Percentiles rank a stretch among this genome's conserved stretches.
These are phyloP conservation scores for Plasmopara muralis DNA, from an alignment of 352 stramenopile species.

Conservation along the genomic window DNA sequence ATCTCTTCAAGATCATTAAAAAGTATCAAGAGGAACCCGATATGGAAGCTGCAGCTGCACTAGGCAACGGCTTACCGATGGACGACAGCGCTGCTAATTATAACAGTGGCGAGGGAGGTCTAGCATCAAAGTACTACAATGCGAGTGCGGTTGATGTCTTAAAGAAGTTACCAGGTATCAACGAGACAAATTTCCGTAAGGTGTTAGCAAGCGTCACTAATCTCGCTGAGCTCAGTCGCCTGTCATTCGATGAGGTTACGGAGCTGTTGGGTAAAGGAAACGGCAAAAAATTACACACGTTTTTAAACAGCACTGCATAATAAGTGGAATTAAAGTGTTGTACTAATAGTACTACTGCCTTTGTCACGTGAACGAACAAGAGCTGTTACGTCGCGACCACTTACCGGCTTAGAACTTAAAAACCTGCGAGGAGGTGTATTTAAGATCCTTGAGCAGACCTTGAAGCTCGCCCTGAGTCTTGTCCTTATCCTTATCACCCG, in stretches of 20 bases:
- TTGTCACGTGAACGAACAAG: slow-evolving; percentile 10
- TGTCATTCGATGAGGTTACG: slow-evolving; percentile 58
- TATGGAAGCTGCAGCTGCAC: slow-evolving; percentile 55
- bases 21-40: slow-evolving; percentile 81
- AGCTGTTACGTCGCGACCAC: background rate
- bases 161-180: slow-evolving; percentile 94
- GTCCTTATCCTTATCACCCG: slow-evolving; percentile 83
- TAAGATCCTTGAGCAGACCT: slow-evolving; percentile 77
- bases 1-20: slow-evolving; percentile 81
- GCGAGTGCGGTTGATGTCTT: slow-evolving; percentile 91
- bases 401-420: slow-evolving; percentile 70
- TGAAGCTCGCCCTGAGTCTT: slow-evolving; percentile 78
- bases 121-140: slow-evolving; percentile 73
- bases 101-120: slow-evolving; percentile 22
- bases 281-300: slow-evolving; percentile 72
- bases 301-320: slow-evolving; percentile 68
- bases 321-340: slow-evolving; percentile 3
- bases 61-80: slow-evolving; percentile 41
- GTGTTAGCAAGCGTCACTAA: slow-evolving; percentile 63
- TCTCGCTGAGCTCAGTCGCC: slow-evolving; percentile 66
- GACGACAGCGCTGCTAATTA: slow-evolving; percentile 16
- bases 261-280: slow-evolving; percentile 63
- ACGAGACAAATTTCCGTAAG: slow-evolving; percentile 86
- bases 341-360: slow-evolving; percentile 6
- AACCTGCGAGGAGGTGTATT: slow-evolving; percentile 72